Conservation (phyloP, 169 alveolate species). For the Eimeria maxima region DNA sequence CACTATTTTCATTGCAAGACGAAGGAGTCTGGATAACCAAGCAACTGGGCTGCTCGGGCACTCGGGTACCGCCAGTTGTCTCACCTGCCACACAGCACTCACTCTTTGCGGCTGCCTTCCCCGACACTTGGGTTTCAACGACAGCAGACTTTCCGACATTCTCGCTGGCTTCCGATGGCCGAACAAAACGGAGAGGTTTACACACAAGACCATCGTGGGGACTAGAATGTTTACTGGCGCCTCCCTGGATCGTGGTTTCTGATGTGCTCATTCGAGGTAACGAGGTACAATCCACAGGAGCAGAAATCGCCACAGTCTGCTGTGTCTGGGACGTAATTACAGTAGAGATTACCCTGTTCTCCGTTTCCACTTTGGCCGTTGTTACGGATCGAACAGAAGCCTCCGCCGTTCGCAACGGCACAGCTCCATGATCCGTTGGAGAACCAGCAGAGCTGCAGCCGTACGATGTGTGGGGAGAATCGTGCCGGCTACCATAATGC, state of each 20-base stretch:
- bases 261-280: neutral
- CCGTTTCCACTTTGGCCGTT: neutral
- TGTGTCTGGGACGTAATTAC: neutral
- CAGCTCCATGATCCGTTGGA: neutral
- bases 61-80: neutral
- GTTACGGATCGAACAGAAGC: slow-evolving; percentile 26
- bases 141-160: neutral
- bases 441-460: slow-evolving; percentile 11
- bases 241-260: neutral
- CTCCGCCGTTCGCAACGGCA: neutral
- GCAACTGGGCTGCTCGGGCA: neutral
- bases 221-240: neutral
- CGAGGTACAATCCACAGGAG: neutral
- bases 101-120: neutral
- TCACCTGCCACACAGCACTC: neutral
- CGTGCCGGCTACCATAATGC: neutral
- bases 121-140: neutral
- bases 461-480: neutral
- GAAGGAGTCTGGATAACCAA: neutral
- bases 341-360: neutral
- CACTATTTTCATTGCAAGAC: neutral
- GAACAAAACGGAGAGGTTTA: neutral
- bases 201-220: neutral
- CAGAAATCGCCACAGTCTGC: slow-evolving; percentile 40
- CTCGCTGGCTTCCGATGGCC: neutral